Conservation (phyloP, 2,329 filamentous ascomycete genomes). For the Fusarium sp. region DNA sequence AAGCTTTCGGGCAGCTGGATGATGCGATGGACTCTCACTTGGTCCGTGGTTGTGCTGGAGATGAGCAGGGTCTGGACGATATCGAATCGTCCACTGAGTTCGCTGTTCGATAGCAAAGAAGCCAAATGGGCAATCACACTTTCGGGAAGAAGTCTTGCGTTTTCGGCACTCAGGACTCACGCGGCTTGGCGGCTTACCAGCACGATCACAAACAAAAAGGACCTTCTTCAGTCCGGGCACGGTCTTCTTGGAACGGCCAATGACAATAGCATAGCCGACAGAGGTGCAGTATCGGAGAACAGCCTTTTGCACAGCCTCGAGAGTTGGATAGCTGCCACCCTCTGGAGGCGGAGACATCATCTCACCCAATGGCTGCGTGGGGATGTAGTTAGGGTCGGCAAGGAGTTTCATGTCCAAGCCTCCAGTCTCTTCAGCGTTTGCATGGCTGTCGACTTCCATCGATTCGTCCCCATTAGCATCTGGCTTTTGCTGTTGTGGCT, state of each 20-base stretch:
- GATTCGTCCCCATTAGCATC: constrained; percentile 61
- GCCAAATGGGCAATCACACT: constrained; percentile 77
- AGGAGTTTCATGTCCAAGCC: constrained; percentile 62
- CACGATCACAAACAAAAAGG: constrained; percentile 74
- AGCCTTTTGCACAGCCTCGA: constrained; percentile 73
- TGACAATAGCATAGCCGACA: constrained; percentile 76
- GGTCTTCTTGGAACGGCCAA: constrained; percentile 75
- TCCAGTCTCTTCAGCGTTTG: constrained; percentile 61
- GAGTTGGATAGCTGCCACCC: constrained; percentile 72
- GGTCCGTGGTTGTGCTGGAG: constrained; percentile 73
- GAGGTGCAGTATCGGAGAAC: constrained; percentile 75
- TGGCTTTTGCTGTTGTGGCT: constrained; percentile 55
- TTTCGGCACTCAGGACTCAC: constrained; percentile 74
- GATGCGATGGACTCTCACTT: constrained; percentile 74
- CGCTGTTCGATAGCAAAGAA: constrained; percentile 77
- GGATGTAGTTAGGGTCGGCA: constrained; percentile 64
- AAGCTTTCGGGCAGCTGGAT: constrained; percentile 73
- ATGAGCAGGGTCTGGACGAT: constrained; percentile 69
- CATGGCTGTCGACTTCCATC: constrained; percentile 66
- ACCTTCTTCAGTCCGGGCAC: constrained; percentile 76
- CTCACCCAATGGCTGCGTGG: constrained; percentile 66
- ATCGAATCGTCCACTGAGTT: constrained; percentile 75
- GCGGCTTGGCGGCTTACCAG: constrained; percentile 70
- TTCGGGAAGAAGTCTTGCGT: constrained; percentile 74
- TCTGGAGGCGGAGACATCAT: constrained; percentile 74